Evolutionary conservation across 73 alveolate species (phyloP), one percentile per base, ranked within the genome.

Genomic region (Effrenium voratum): DNA sequence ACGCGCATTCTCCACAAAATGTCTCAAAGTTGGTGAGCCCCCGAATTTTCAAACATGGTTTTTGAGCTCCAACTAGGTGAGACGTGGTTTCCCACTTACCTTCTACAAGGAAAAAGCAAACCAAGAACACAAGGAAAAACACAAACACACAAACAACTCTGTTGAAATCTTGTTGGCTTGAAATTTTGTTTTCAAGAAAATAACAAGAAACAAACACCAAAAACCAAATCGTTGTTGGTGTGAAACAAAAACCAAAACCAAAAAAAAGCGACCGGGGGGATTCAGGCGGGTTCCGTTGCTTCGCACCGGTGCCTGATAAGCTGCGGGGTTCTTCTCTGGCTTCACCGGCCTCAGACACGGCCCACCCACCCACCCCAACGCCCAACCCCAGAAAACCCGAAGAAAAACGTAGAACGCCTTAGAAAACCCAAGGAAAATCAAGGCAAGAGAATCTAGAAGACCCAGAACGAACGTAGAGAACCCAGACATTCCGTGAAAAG

Each of bases 321-420:
- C 97, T 52, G 97, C 97, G 30, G 87, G 57, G 41, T 90, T 90
- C 87, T 90, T 90, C 76, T 66, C 73, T 0, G 97, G 87, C 76
- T 46, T 70, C n/a, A 90, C 49, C 82, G 97, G 97, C 97, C 97
- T 90, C 46, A 24, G 60, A 4, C 28, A 24, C 40, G 22, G 19
- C 19, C 8, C 26, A 52, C 19, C 26, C 26, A 52, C 8, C 26
- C 63, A 12, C 26, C 8, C 63, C 19, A 19, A 12, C 19, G 63
- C 63, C 8, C 19, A 19, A 52, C 8, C 26, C 8, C 63, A 52
- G 63, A 8, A 19, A 8, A 8, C 19, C 26, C 63, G 8, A 12
- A 19, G 26, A 52, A 19, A 19, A 52, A 12, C 63, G 8, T 63
- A 5, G 36, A 22, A 24, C 40, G 5, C 28, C 44, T 28, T 63